Conservation (phyloP, 768 basidiomycete genomes). For the Clitopilus hobsonii region DNA sequence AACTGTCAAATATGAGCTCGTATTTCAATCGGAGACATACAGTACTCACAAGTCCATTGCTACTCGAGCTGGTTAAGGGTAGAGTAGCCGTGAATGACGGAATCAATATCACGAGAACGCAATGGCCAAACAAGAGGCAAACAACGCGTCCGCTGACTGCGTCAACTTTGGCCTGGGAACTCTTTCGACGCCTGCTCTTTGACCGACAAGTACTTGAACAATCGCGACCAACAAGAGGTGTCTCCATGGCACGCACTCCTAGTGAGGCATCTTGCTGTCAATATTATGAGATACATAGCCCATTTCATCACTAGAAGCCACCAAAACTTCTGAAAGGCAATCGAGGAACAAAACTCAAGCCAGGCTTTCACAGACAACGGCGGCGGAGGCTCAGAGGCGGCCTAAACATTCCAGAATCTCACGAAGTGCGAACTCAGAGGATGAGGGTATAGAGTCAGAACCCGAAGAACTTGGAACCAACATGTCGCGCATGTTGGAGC, state of each 20-base stretch:
- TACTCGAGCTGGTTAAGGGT: background rate
- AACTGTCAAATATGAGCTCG: slow-evolving; percentile 31
- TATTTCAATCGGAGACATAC: background rate
- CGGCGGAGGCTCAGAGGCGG: too few relatives aligned
- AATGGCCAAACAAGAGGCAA: background rate
- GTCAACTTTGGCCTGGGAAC: too few relatives aligned
- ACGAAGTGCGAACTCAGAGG: background rate
- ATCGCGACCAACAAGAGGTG: background rate
- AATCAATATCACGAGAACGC: background rate
- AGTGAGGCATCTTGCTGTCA: too few relatives aligned
- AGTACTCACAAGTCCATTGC: slow-evolving; percentile 45
- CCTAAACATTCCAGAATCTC: too few relatives aligned
- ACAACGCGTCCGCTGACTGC: background rate
- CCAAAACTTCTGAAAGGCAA: too few relatives aligned
- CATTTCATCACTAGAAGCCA: too few relatives aligned
- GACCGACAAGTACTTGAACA: background rate
- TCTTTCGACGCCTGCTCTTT: too few relatives aligned
- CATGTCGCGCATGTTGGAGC: background rate
- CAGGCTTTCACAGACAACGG: too few relatives aligned
- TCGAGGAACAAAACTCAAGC: too few relatives aligned
- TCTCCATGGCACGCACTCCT: too few relatives aligned
- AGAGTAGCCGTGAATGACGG: background rate
- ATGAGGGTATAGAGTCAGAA: background rate
- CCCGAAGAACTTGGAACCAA: background rate
- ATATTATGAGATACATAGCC: too few relatives aligned